These are phyloP conservation scores for Vitis vinifera DNA, from an alignment of 164 flowering plant species.

Conservation along the genomic window ASM3070453v1 NC_081810.1:7647501-7648000, in stretches of 20 bases:
- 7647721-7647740: not conserved
- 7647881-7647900: not conserved
- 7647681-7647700: not conserved
- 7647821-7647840: slow-evolving; percentile 65
- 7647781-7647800: slow-evolving; percentile 97
- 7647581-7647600: not conserved
- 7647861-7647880: no score
- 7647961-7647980: no score
- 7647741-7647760: not conserved
- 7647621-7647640: not conserved
- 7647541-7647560: not conserved
- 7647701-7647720: not conserved
- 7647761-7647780: slow-evolving; percentile 80
- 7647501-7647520: not conserved
- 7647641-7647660: not conserved
- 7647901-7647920: slow-evolving; percentile 27
- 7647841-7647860: no score
- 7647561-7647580: no score
- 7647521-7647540: not conserved
- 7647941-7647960: no score
- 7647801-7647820: slow-evolving; percentile 94
- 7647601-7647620: slow-evolving; percentile 1
- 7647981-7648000: no score
- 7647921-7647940: slow-evolving; percentile 22
- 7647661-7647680: no score